phyloP scores from a whole-genome alignment of 176 grass and related monocot genomes.

The Eragrostis curvula region DNA sequence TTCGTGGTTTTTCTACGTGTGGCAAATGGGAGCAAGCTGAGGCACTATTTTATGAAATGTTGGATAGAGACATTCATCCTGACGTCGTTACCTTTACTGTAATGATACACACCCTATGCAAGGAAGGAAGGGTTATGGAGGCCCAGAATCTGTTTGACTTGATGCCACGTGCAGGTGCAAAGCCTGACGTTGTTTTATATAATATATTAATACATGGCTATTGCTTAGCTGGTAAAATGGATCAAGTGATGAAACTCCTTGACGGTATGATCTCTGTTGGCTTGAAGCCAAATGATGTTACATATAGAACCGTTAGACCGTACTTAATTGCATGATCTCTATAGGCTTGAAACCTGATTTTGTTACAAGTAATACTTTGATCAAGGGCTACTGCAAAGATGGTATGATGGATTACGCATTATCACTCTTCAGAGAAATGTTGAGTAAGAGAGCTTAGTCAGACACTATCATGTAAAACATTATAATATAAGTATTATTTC shows the following conservation, averaged over 20 bases:
- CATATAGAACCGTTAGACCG: neutral
- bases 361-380: neutral
- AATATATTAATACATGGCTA: slow-evolving; percentile 9
- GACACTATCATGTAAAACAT: neutral
- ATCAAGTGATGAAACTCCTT: neutral
- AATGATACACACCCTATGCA: slow-evolving; percentile 22
- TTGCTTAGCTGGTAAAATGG: neutral
- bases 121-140: slow-evolving; percentile 22
- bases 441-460: neutral
- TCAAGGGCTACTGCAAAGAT: neutral
- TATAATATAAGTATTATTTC: too few relatives aligned
- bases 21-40: slow-evolving; percentile 1
- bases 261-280: neutral
- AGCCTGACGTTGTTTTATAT: slow-evolving; percentile 34
- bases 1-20: neutral
- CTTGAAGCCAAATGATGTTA: neutral
- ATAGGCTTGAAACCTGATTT: neutral
- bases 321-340: neutral
- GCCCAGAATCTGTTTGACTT: slow-evolving; percentile 22
- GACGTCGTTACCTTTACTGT: neutral
- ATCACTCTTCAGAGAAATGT: neutral
- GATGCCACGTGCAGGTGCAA: slow-evolving; percentile 15
- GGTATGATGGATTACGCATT: neutral
- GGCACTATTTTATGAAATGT: neutral
- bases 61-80: neutral